Base-by-base conservation (phyloP, 352 stramenopile genomes). In the Phytophthora palmivora region DNA sequence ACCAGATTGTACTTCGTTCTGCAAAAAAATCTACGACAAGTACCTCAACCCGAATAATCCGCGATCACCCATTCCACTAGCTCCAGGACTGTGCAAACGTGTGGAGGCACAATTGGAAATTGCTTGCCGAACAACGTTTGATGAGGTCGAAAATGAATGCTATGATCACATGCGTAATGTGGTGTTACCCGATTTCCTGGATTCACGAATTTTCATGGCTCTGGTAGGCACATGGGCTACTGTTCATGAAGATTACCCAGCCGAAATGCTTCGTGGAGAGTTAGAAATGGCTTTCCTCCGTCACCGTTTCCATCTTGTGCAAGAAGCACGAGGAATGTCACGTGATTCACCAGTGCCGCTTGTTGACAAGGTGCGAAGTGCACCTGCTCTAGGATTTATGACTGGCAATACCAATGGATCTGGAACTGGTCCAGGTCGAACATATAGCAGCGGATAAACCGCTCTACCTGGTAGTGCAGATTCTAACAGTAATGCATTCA, bases 11-110 rank as follows among this genome's bases (percentile, higher is more conserved):
- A 21, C 44, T 92, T 19, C 86, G 86, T 16, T 89, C 82, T 22
- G 86, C 86, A 41, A 87, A 87, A 65, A 94, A 94, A 91, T 94
- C 47, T 91, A 89, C 61, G 86, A 92, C 67, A 94, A 94, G 68
- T 94, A 92, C 60, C 55, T 94, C 32, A 90, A 89, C 63, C 78
- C 75, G 9, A 68, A 28, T 39, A 92, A 84, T 58, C 43, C 64
- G 22, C 71, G 78, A 19, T 85, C 78, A 42, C 63, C 74, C 33
- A 88, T 94, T 54, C 63, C 74, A 5, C 42, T 94, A 5, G 71
- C 76, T 1, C 59, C 79, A 11, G 74, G 72, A n/a, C 48, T 91
- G 12, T 74, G 63, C 7, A 63, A 66, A 9, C 80, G 81, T 21
- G 71, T 92, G 10, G 58, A 78, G n/a, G 50, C 63, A 2, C 79